phyloP scores from a whole-genome alignment of 768 basidiomycete species.

The Chlorophyllum brunneum region DNA sequence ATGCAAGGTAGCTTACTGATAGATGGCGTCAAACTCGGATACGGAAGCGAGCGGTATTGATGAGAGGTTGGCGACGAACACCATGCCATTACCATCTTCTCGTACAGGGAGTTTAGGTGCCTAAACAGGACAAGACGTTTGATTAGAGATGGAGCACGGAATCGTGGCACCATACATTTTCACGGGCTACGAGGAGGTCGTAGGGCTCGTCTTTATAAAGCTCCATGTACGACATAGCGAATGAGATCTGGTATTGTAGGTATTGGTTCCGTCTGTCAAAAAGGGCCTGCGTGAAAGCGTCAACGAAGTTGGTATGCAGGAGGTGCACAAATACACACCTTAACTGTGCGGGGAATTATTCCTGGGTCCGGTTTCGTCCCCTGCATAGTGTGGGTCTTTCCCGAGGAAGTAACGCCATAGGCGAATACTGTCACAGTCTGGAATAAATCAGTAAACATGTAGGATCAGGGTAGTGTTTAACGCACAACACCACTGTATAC shows the following conservation, averaged over 20 bases:
- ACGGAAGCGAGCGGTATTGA: constrained; percentile 34
- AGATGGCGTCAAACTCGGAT: constrained; percentile 43
- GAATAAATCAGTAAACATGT: constrained; percentile 3
- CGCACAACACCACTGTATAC: constrained; percentile 75
- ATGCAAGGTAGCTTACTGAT: constrained; percentile 31
- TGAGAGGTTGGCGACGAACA: constrained; percentile 53
- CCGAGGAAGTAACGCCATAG: constrained; percentile 88
- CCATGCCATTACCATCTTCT: constrained; percentile 48
- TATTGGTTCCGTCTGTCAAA: constrained; percentile 45
- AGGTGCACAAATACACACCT: constrained; percentile 36
- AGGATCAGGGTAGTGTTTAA: constrained; percentile 2
- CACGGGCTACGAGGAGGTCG: constrained; percentile 74
- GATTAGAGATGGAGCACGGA: neutral
- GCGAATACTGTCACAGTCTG: constrained; percentile 87
- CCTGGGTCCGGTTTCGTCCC: constrained; percentile 72
- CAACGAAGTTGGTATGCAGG: neutral
- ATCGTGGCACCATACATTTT: constrained; percentile 43
- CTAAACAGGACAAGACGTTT: constrained; percentile 20
- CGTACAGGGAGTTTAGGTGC: constrained; percentile 52
- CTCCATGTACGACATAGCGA: constrained; percentile 77
- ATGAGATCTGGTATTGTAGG: constrained; percentile 38
- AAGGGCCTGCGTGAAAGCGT: constrained; percentile 40
- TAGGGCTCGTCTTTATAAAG: constrained; percentile 92
- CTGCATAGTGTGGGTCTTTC: constrained; percentile 94
- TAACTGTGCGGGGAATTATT: constrained; percentile 79